phyloP scores from a whole-genome alignment of 106 monocot genomes.

The Ottelia alismoides region DNA sequence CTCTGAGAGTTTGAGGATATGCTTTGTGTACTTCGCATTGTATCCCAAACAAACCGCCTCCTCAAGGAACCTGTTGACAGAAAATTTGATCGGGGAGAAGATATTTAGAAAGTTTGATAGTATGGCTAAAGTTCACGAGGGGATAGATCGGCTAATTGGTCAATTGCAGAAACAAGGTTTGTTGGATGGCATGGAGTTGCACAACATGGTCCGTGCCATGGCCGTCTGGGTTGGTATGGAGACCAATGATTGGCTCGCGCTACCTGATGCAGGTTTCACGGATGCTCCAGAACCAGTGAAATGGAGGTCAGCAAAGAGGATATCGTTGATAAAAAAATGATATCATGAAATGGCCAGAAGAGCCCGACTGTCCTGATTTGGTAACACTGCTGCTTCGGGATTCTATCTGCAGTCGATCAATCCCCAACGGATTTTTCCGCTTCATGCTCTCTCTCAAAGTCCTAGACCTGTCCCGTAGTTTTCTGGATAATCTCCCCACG shows the following conservation, averaged over 20 bases:
- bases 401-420: background rate
- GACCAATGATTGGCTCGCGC: background rate
- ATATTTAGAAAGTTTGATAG: too few species aligned
- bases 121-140: background rate
- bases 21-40: background rate
- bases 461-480: background rate
- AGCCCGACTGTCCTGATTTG: background rate
- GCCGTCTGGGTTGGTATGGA: background rate
- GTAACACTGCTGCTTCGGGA: background rate
- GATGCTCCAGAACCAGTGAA: background rate
- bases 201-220: background rate
- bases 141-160: background rate
- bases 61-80: background rate
- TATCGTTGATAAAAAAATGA: background rate
- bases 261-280: background rate
- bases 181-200: background rate
- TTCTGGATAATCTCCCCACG: background rate
- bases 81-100: background rate
- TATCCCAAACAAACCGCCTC: background rate
- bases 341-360: background rate
- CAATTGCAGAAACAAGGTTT: background rate
- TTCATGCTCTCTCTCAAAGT: background rate
- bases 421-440: background rate
- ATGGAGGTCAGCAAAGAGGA: background rate
- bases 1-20: background rate